Conservation (phyloP, 1,139 yeast genomes). For the Geotrichum reessii region DNA sequence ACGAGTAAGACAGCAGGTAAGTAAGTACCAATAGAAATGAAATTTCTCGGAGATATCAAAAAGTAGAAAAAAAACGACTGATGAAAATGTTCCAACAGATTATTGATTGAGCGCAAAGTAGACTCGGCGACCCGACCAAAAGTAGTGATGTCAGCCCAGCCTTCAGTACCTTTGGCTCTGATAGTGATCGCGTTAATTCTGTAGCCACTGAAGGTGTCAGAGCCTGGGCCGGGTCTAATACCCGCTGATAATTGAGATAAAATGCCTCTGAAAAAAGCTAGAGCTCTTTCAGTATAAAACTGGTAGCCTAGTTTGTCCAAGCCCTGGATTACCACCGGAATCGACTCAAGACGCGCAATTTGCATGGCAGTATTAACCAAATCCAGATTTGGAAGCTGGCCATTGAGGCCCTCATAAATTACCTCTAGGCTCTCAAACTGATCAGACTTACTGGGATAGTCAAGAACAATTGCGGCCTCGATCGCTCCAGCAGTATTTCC, state of each 20-base stretch:
- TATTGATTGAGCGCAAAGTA: conserved; percentile 81
- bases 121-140: conserved; percentile 89
- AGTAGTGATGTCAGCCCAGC: conserved; percentile 75
- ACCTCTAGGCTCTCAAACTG: conserved; percentile 70
- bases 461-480: conserved; percentile 85
- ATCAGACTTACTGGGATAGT: conserved; percentile 58
- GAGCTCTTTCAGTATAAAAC: conserved; percentile 44
- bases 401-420: conserved; percentile 82
- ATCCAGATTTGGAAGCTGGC: conserved; percentile 92
- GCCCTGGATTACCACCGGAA: conserved; percentile 63
- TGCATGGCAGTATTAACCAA: conserved; percentile 72
- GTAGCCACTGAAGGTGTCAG: conserved; percentile 95
- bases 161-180: conserved; percentile 54
- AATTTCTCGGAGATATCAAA: conserved; percentile 66
- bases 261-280: conserved; percentile 60
- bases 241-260: conserved; percentile 69
- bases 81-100: conserved; percentile 89
- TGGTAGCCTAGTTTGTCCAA: conserved; percentile 30
- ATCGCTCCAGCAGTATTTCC: conserved; percentile 93
- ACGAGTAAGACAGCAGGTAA: conserved; percentile 77
- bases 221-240: conserved; percentile 52
- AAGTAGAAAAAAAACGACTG: conserved; percentile 94
- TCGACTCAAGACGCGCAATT: conserved; percentile 67
- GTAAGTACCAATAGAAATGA: conserved; percentile 92
- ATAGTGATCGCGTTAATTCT: conserved; percentile 86